Evolutionary conservation across 768 basidiomycete species (phyloP).

Genomic region (Clitopilus hobsonii): DNA sequence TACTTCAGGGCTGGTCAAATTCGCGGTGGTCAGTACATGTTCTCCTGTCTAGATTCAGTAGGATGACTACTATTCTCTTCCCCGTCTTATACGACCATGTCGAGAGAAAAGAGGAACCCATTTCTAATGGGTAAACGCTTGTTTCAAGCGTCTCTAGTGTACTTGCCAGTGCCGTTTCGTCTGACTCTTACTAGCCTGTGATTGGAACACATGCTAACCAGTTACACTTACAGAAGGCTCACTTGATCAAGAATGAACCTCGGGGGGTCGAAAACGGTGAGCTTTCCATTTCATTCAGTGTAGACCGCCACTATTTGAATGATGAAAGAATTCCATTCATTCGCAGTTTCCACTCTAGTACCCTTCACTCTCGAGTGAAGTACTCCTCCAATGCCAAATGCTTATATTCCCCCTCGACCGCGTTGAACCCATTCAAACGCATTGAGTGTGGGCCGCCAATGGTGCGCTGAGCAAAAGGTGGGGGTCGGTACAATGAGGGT

Average conservation of each 20-base stretch:
- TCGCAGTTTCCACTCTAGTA: conserved; percentile 85
- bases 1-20: conserved; percentile 37
- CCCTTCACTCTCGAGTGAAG: conserved; percentile 46
- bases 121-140: conserved; percentile 71
- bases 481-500: conserved; percentile 72
- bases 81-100: conserved; percentile 89
- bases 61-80: conserved; percentile 82
- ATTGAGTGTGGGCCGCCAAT: conserved; percentile 59
- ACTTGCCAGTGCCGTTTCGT: conserved; percentile 89
- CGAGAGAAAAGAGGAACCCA: conserved; percentile 73
- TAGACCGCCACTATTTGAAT: too few relatives aligned
- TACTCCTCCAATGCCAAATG: conserved; percentile 72
- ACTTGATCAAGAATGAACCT: neutral
- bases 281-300: too few relatives aligned
- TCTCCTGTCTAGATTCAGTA: conserved; percentile 5
- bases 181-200: conserved; percentile 40
- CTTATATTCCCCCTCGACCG: conserved; percentile 64
- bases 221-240: too few relatives aligned
- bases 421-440: conserved; percentile 70
- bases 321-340: conserved; percentile 66
- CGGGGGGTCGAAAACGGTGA: neutral
- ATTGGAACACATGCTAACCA: conserved; percentile 4
- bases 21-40: neutral
- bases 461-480: conserved; percentile 73
- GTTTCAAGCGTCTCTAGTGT: conserved; percentile 54